A percentile compares a stretch with the other conserved stretches of the same genome.
These are phyloP conservation scores for Zea luxurians DNA, from an alignment of 176 grass and related monocot species.

Conservation along the genomic window DNA sequence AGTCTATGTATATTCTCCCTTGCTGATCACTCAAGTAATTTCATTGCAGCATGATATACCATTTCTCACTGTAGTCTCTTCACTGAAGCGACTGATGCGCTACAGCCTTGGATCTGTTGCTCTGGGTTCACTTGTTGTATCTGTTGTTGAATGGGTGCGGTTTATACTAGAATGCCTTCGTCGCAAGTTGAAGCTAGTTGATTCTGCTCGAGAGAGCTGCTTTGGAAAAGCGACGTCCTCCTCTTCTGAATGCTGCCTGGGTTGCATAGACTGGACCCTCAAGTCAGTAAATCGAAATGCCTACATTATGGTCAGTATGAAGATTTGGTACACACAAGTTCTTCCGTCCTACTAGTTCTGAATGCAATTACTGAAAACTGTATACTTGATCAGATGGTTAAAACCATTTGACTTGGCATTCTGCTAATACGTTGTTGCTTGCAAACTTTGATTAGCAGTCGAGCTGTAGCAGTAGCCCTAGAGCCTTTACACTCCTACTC, in stretches of 20 bases:
- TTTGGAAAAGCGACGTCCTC: slow-evolving; percentile 69
- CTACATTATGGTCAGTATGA: slow-evolving; percentile 85
- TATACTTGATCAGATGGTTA: not conserved
- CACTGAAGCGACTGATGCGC: slow-evolving; percentile 69
- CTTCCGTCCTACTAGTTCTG: not conserved
- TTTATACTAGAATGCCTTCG: slow-evolving; percentile 93
- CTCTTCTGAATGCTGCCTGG: slow-evolving; percentile 82
- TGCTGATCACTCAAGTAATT: slow-evolving; percentile 31
- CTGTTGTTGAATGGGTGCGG: slow-evolving; percentile 82
- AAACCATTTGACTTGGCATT: not conserved
- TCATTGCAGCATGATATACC: slow-evolving; percentile 89
- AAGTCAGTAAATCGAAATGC: slow-evolving; percentile 87
- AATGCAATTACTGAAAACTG: not conserved
- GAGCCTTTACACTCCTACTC: not conserved
- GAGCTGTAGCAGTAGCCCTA: not conserved
- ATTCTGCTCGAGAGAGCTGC: slow-evolving; percentile 61
- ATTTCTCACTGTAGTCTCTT: slow-evolving; percentile 83
- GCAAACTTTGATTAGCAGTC: not conserved
- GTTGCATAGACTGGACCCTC: slow-evolving; percentile 91
- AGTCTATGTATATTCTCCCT: slow-evolving; percentile 20
- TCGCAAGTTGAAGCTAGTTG: slow-evolving; percentile 74
- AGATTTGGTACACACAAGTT: not conserved
- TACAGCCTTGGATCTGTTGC: slow-evolving; percentile 92
- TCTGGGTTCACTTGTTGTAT: slow-evolving; percentile 85
- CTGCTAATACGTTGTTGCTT: not conserved